Percentiles rank a stretch among this genome's conserved stretches.
phyloP scores from a whole-genome alignment of 345 rosid species.

The Camelina laxa region DNA sequence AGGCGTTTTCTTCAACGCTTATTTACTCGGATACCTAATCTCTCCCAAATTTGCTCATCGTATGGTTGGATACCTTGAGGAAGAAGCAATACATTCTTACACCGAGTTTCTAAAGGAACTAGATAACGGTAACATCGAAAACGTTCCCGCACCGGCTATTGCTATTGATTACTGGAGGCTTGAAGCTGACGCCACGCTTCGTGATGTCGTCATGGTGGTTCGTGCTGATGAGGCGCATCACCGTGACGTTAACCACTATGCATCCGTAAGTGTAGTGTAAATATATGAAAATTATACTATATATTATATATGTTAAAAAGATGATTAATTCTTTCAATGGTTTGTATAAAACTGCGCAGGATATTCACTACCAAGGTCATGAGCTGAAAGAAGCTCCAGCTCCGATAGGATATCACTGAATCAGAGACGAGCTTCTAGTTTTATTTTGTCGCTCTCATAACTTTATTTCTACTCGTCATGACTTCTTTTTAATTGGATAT shows the following conservation, averaged over 20 bases:
- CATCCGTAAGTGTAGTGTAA: conserved; percentile 52
- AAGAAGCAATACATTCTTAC: conserved; percentile 82
- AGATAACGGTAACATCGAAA: conserved; percentile 70
- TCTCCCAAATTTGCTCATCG: conserved; percentile 84
- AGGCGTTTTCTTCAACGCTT: conserved; percentile 79
- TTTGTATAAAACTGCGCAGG: conserved; percentile 43
- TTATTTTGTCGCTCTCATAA: neutral
- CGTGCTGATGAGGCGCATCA: conserved; percentile 87
- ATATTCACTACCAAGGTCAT: conserved; percentile 69
- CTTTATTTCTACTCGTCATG: no score
- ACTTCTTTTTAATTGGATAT: no score
- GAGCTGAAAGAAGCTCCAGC: conserved; percentile 72
- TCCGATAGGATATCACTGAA: conserved; percentile 67
- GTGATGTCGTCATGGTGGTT: conserved; percentile 72
- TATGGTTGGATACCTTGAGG: conserved; percentile 82
- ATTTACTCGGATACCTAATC: conserved; percentile 67
- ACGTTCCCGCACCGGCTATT: conserved; percentile 75
- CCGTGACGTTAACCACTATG: conserved; percentile 83
- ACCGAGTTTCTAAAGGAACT: conserved; percentile 77
- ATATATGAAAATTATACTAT: neutral
- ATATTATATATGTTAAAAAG: no score
- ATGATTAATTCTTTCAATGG: neutral
- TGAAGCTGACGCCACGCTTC: conserved; percentile 56
- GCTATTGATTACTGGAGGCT: conserved; percentile 83
- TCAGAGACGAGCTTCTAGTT: neutral